phyloP scores from a whole-genome alignment of 1,139 yeast genomes.

The Taiozyma sp. region DNA sequence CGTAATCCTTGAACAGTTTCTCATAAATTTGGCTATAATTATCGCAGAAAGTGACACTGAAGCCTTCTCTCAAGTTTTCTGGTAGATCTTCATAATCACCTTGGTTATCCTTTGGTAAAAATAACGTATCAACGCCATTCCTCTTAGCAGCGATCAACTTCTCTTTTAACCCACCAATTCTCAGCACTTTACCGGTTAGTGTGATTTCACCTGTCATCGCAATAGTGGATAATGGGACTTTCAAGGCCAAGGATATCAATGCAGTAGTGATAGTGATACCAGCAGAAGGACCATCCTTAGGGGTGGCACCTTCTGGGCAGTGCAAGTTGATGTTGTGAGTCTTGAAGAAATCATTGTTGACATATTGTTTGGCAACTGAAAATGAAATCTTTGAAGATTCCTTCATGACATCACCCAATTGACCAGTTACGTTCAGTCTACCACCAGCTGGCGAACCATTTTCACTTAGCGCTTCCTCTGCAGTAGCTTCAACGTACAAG shows the following conservation, averaged over 20 bases:
- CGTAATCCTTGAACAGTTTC: constrained; percentile 51
- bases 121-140: constrained; percentile 84
- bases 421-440: constrained; percentile 75
- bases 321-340: constrained; percentile 91
- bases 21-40: constrained; percentile 87
- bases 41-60: constrained; percentile 83
- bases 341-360: constrained; percentile 86
- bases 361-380: constrained; percentile 76
- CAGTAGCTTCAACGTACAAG: constrained; percentile 86
- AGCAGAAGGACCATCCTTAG: constrained; percentile 98
- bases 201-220: constrained; percentile 98
- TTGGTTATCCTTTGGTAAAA: constrained; percentile 89
- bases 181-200: constrained; percentile 85
- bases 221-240: constrained; percentile 68
- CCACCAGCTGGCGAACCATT: constrained; percentile 50
- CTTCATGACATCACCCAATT: constrained; percentile 95
- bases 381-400: constrained; percentile 93
- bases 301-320: constrained; percentile 97
- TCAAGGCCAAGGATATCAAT: constrained; percentile 76
- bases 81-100: constrained; percentile 95
- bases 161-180: constrained; percentile 93
- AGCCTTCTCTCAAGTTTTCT: constrained; percentile 82
- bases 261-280: constrained; percentile 95
- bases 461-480: constrained; percentile 78
- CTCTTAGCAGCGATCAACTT: constrained; percentile 95